phyloP scores from a whole-genome alignment of 1,284 basidiomycete genomes.

The Phlebopus sp. region DNA sequence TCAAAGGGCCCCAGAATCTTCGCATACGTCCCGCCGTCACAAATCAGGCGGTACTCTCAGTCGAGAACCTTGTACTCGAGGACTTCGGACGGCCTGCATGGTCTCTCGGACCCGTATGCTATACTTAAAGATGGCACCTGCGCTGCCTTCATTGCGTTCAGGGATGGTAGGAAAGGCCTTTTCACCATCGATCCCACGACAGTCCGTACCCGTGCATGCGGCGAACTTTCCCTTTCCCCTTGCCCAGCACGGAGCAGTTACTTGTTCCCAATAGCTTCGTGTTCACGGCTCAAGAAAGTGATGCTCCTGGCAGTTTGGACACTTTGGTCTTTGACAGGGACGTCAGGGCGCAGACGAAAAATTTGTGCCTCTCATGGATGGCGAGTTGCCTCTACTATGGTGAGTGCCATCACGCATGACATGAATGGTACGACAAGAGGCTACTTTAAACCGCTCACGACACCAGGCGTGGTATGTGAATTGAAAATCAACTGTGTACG shows the following conservation, averaged over 20 bases:
- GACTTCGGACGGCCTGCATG: conserved; percentile 62
- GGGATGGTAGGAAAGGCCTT: conserved; percentile 47
- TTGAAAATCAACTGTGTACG: no score
- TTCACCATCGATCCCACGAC: conserved; percentile 43
- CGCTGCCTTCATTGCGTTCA: conserved; percentile 44
- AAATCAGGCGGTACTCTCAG: conserved; percentile 34
- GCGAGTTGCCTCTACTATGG: conserved; percentile 37
- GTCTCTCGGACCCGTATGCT: conserved; percentile 49
- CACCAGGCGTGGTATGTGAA: no score
- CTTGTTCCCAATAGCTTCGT: conserved; percentile 19
- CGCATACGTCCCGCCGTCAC: conserved; percentile 42
- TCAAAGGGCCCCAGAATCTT: conserved; percentile 66
- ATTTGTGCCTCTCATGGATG: conserved; percentile 53
- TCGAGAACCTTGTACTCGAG: conserved; percentile 39
- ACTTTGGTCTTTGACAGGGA: conserved; percentile 11
- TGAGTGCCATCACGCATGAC: conserved; percentile 34
- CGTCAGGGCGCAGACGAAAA: conserved; percentile 43
- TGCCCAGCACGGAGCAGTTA: conserved; percentile 39
- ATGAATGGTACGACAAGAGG: conserved; percentile 13
- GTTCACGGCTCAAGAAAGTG: conserved; percentile 10
- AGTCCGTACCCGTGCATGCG: conserved; percentile 22
- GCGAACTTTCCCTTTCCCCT: conserved; percentile 43
- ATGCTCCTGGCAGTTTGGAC: conserved; percentile 17
- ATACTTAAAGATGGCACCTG: conserved; percentile 39
- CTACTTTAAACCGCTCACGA: not conserved